Evolutionary conservation across 2,329 filamentous ascomycete genomes (phyloP).

Genomic region (Elsinoe fawcettii): DNA sequence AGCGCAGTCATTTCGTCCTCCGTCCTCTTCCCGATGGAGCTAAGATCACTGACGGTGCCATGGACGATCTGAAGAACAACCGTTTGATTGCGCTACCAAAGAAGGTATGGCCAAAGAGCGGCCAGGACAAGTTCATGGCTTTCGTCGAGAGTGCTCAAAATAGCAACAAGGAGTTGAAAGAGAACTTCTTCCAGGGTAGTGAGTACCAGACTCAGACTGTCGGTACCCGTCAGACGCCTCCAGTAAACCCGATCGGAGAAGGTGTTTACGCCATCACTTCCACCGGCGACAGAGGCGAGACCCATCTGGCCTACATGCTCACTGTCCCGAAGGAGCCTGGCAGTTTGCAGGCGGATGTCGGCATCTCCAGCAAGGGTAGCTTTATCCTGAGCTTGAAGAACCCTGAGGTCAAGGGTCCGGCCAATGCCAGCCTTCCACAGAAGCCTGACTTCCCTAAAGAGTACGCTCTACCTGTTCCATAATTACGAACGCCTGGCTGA

Average conservation of each 20-base stretch:
- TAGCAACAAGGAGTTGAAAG: constrained; percentile 61
- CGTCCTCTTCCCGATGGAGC: constrained; percentile 63
- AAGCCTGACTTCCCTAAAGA: constrained; percentile 63
- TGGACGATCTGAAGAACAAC: constrained; percentile 53
- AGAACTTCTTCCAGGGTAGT: constrained; percentile 57
- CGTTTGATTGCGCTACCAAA: constrained; percentile 74
- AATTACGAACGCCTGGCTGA: neutral
- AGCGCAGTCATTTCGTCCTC: constrained; percentile 71
- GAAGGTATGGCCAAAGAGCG: constrained; percentile 66
- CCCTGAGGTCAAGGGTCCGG: constrained; percentile 60
- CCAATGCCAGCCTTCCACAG: constrained; percentile 55
- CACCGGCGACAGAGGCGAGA: constrained; percentile 50
- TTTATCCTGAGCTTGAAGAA: constrained; percentile 78
- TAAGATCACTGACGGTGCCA: constrained; percentile 53
- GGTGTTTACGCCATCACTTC: constrained; percentile 76
- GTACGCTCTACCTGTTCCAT: constrained; percentile 31
- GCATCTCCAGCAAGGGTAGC: constrained; percentile 62
- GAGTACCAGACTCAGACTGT: constrained; percentile 71
- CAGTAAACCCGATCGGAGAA: constrained; percentile 69
- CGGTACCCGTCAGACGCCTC: constrained; percentile 59
- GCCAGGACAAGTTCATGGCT: constrained; percentile 63
- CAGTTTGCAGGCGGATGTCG: constrained; percentile 67
- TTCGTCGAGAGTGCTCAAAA: constrained; percentile 71
- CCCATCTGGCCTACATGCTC: constrained; percentile 71
- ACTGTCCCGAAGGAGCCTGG: constrained; percentile 64